Evolutionary conservation across 371 early-diverging fungal species (phyloP).

Genomic region (Pancytospora epiphaga): DNA sequence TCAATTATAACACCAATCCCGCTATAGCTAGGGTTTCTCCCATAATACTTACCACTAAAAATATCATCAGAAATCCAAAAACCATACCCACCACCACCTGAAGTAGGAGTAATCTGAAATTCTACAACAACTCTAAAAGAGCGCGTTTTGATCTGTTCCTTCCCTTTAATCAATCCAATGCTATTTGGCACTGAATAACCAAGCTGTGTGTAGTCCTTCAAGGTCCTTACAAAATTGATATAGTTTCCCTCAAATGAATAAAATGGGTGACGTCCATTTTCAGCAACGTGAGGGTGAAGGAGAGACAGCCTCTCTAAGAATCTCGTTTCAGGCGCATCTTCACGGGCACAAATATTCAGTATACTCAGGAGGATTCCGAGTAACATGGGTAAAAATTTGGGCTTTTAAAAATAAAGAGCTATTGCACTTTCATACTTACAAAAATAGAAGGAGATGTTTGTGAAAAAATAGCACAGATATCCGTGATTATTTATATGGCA

Average conservation of each 20-base stretch:
- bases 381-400: too few relatives aligned
- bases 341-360: too few relatives aligned
- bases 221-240: not conserved
- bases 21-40: slow-evolving; percentile 8
- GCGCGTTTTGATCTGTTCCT: not conserved
- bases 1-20: slow-evolving; percentile 12
- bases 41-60: not conserved
- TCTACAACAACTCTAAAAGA: slow-evolving; percentile 5
- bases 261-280: slow-evolving; percentile 3
- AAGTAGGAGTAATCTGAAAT: not conserved
- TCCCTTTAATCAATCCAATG: not conserved
- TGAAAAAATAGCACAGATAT: too few relatives aligned
- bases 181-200: slow-evolving; percentile 3
- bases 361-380: too few relatives aligned
- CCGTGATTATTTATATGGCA: too few relatives aligned
- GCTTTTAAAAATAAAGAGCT: too few relatives aligned
- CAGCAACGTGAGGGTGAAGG: slow-evolving; percentile 13
- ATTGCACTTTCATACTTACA: too few relatives aligned
- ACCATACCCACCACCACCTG: slow-evolving; percentile 17
- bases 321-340: not conserved
- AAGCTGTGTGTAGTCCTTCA: slow-evolving; percentile 6
- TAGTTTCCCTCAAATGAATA: slow-evolving; percentile 5
- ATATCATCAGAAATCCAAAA: slow-evolving; percentile 9
- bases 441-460: too few relatives aligned
- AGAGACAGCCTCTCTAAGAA: slow-evolving; percentile 6